These are phyloP conservation scores for Starmerella riodocensis DNA, from an alignment of 805 yeast genomes.

Conservation along the genomic window DNA sequence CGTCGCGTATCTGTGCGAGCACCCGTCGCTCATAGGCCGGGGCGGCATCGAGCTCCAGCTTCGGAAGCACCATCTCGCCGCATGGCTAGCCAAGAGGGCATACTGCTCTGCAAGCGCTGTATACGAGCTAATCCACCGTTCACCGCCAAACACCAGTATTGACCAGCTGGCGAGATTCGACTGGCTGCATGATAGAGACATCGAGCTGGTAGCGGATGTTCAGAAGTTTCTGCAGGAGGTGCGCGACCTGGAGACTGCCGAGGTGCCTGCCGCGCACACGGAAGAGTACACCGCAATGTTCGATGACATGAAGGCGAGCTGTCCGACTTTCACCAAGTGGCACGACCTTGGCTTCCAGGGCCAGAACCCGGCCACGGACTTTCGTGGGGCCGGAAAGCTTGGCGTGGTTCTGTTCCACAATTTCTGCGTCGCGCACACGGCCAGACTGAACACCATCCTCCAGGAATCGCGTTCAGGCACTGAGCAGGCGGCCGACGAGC, in stretches of 20 bases:
- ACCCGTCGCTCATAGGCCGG: background rate
- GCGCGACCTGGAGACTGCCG: constrained; percentile 1
- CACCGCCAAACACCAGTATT: background rate
- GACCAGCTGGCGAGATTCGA: constrained; percentile 10
- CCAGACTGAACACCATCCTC: constrained; percentile 10
- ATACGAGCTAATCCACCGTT: background rate
- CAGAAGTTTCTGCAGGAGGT: constrained; percentile 1
- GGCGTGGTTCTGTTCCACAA: constrained; percentile 21
- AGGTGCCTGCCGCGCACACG: background rate
- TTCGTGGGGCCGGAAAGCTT: constrained; percentile 27
- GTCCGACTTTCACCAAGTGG: constrained; percentile 22
- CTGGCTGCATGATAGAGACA: constrained; percentile 8
- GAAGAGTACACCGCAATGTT: background rate
- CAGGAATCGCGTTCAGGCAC: constrained; percentile 22
- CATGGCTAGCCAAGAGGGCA: background rate
- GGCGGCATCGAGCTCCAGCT: background rate
- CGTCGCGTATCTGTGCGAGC: background rate
- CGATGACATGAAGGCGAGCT: constrained; percentile 1
- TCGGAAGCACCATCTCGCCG: background rate
- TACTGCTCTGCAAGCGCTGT: background rate
- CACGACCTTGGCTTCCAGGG: constrained; percentile 31
- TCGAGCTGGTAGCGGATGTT: constrained; percentile 4
- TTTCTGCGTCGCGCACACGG: constrained; percentile 18
- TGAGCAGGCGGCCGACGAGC: constrained; percentile 6
- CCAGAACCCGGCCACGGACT: constrained; percentile 28